These are phyloP conservation scores for Viridothelium virens DNA, from an alignment of 495 filamentous ascomycete genomes.

Conservation along the genomic window DNA sequence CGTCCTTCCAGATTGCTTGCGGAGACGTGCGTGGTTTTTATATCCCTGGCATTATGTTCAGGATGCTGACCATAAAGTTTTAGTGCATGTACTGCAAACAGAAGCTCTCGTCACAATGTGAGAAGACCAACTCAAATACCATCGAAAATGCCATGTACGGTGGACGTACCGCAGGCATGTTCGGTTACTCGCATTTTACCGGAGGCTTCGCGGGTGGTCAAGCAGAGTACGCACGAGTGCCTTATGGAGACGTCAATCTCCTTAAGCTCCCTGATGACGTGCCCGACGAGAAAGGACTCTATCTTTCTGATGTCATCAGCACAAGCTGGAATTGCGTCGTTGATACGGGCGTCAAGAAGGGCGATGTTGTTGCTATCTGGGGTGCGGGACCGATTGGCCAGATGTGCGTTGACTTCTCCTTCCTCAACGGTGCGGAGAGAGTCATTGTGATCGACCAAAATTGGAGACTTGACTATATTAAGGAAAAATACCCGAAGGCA, in stretches of 20 bases:
- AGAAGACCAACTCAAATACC: constrained; percentile 66
- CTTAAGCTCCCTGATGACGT: constrained; percentile 72
- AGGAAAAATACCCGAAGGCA: constrained; percentile 53
- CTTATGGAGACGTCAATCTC: constrained; percentile 74
- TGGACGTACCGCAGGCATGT: constrained; percentile 59
- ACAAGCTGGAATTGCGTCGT: constrained; percentile 79
- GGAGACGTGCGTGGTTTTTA: constrained; percentile 30
- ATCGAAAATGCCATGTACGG: constrained; percentile 60
- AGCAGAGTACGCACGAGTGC: constrained; percentile 80
- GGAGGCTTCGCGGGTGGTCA: constrained; percentile 88
- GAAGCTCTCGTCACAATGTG: constrained; percentile 69
- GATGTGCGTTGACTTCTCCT: constrained; percentile 66
- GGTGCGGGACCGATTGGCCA: constrained; percentile 71
- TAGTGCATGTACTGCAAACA: constrained; percentile 70
- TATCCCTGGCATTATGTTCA: neutral
- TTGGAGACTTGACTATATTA: constrained; percentile 63
- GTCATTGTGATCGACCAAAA: constrained; percentile 79
- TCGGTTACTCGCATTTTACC: constrained; percentile 69
- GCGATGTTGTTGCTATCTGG: constrained; percentile 77
- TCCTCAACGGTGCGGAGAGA: constrained; percentile 62
- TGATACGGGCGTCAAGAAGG: constrained; percentile 71
- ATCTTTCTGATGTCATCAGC: constrained; percentile 68
- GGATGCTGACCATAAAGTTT: neutral
- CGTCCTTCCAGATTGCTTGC: constrained; percentile 79
- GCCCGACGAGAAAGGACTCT: constrained; percentile 80